A percentile compares a stretch with the other conserved stretches of the same genome.
These are phyloP conservation scores for Cercospora sojina DNA, from an alignment of 2,329 filamentous ascomycete species.

Conservation along the genomic window DNA sequence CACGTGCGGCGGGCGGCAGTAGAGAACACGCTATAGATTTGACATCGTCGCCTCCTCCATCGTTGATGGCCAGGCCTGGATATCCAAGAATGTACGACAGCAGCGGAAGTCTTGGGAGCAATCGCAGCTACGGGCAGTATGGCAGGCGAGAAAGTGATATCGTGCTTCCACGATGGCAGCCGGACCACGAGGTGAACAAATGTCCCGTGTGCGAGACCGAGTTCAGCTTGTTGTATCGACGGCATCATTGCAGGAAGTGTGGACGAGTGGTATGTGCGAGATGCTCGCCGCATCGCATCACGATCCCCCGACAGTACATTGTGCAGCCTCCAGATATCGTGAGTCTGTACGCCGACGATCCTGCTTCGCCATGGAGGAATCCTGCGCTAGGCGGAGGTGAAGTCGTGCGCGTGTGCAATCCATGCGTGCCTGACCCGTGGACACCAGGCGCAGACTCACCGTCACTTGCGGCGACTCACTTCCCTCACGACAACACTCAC, in stretches of 20 bases:
- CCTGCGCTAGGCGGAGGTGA: constrained; percentile 62
- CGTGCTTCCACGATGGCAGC: constrained; percentile 77
- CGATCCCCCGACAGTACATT: constrained; percentile 89
- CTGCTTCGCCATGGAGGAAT: constrained; percentile 37
- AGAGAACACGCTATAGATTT: constrained; percentile 30
- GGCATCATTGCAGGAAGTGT: constrained; percentile 96
- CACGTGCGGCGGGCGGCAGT: constrained; percentile 14
- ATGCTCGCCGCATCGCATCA: constrained; percentile 93
- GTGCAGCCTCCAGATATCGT: constrained; percentile 64
- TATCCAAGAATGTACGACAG: constrained; percentile 15
- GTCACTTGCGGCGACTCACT: not conserved
- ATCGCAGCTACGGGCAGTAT: not conserved
- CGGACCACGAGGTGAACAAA: constrained; percentile 74
- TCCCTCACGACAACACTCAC: not conserved
- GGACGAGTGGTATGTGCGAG: constrained; percentile 85
- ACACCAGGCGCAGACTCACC: constrained; percentile 22
- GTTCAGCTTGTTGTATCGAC: constrained; percentile 82
- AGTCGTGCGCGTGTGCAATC: constrained; percentile 69
- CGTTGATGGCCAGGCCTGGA: not conserved
- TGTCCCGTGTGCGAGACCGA: constrained; percentile 80
- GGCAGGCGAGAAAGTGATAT: constrained; percentile 43
- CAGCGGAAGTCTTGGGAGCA: constrained; percentile 2
- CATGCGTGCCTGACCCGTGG: constrained; percentile 65
- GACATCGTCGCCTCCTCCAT: constrained; percentile 20
- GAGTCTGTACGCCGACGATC: constrained; percentile 18